A percentile compares a stretch with the other conserved stretches of the same genome.
phyloP scores from a whole-genome alignment of 371 early-diverging fungal genomes.

The Quaeritorhiza haematococci region DNA sequence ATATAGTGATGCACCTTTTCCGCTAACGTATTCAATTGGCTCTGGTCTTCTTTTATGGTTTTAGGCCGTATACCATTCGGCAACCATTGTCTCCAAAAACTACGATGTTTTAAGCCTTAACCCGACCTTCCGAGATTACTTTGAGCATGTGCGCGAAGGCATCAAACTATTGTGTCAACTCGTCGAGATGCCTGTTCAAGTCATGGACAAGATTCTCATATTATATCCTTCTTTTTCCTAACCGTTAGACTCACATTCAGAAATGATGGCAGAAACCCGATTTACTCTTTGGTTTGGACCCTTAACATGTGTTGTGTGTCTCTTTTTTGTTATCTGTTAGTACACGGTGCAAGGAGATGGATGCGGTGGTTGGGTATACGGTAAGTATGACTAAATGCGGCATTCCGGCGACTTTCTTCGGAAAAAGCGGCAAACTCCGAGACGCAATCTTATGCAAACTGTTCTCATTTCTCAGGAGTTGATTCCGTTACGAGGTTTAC shows the following conservation, averaged over 20 bases:
- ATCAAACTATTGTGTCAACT: slow-evolving; percentile 15
- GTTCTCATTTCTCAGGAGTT: slow-evolving; percentile 18
- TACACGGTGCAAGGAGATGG: slow-evolving; percentile 34
- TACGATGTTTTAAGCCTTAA: slow-evolving; percentile 26
- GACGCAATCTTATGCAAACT: neutral
- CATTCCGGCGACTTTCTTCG: no score
- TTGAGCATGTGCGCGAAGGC: slow-evolving; percentile 22
- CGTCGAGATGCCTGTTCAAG: slow-evolving; percentile 24
- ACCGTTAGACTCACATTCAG: no score
- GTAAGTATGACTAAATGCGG: slow-evolving; percentile 1
- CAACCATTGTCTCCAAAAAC: slow-evolving; percentile 32
- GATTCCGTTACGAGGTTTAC: slow-evolving; percentile 18
- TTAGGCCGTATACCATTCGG: slow-evolving; percentile 28
- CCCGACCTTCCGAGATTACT: slow-evolving; percentile 29
- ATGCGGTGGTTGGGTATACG: slow-evolving; percentile 28
- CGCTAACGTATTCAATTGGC: no score
- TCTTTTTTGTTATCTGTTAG: neutral
- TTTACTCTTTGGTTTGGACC: no score
- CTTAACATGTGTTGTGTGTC: no score
- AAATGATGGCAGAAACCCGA: no score
- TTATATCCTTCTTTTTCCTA: neutral
- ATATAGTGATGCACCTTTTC: no score
- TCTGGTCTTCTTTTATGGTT: no score
- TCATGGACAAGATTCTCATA: slow-evolving; percentile 24
- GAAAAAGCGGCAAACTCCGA: no score